These are phyloP conservation scores for Cyclocybe aegerita DNA, from an alignment of 768 basidiomycete genomes.

Conservation along the genomic window DNA sequence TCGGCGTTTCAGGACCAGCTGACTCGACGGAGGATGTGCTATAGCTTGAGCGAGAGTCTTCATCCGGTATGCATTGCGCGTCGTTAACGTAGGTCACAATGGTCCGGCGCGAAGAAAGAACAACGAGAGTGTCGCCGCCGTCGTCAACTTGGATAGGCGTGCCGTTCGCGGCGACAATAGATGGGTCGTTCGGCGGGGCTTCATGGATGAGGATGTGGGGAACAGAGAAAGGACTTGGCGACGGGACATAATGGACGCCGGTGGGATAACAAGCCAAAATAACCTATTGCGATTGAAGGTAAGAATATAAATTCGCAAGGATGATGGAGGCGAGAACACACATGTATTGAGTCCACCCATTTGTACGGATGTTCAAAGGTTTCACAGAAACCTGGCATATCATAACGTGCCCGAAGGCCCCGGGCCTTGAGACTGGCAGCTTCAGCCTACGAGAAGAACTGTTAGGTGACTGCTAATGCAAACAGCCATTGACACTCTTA, in stretches of 20 bases:
- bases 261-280: constrained; percentile 14
- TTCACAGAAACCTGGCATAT: constrained; percentile 25
- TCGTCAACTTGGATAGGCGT: constrained; percentile 8
- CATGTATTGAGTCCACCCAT: constrained; percentile 56
- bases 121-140: constrained; percentile 4
- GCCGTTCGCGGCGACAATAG: constrained; percentile 1
- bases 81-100: not conserved
- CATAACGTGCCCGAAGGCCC: constrained; percentile 39
- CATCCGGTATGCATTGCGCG: not conserved
- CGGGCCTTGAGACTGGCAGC: constrained; percentile 36
- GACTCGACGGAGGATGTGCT: constrained; percentile 14
- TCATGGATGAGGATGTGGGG: constrained; percentile 20
- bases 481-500: constrained; percentile 26
- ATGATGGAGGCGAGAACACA: constrained; percentile 18
- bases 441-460: constrained; percentile 31
- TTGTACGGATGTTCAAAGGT: constrained; percentile 37
- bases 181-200: constrained; percentile 9
- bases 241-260: constrained; percentile 12
- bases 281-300: not conserved
- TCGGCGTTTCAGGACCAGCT: constrained; percentile 21
- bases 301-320: too few species aligned
- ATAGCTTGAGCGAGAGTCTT: constrained; percentile 1
- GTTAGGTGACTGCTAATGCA: constrained; percentile 4
- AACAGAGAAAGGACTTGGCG: constrained; percentile 10
- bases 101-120: not conserved